A percentile compares a stretch with the other conserved stretches of the same genome.
Evolutionary conservation across 2,329 filamentous ascomycete species (phyloP).

Genomic region (Magnaporthiopsis poae): DNA sequence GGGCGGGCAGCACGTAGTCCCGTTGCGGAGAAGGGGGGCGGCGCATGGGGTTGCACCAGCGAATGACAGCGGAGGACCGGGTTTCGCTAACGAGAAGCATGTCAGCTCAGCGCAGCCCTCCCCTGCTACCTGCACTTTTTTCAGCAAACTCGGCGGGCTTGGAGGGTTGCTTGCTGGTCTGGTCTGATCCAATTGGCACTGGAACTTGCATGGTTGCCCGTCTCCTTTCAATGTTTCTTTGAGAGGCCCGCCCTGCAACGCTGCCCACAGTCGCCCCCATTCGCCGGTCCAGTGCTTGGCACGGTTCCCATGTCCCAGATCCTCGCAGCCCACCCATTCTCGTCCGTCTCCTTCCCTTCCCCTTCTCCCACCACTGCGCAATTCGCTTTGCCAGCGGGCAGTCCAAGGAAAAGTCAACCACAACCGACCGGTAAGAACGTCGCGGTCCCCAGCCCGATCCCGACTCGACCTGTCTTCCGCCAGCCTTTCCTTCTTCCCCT

Average conservation of each 20-base stretch:
- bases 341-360: slow-evolving; percentile 12
- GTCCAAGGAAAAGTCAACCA: neutral
- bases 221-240: neutral
- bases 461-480: slow-evolving; percentile 6
- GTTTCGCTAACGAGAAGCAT: slow-evolving; percentile 3
- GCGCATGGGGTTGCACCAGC: slow-evolving; percentile 1
- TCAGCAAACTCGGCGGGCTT: neutral
- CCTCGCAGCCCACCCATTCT: slow-evolving; percentile 9
- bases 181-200: neutral
- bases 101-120: neutral
- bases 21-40: neutral
- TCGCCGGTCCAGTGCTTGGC: neutral
- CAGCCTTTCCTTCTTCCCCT: slow-evolving; percentile 1
- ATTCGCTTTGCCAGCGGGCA: slow-evolving; percentile 2
- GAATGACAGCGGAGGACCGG: neutral
- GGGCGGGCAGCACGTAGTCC: neutral
- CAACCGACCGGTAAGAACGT: neutral
- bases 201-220: neutral
- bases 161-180: neutral
- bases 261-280: neutral
- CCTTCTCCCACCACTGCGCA: slow-evolving; percentile 3
- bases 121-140: neutral
- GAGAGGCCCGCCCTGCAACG: neutral
- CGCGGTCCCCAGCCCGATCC: slow-evolving; percentile 7
- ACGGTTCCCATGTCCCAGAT: slow-evolving; percentile 4